Evolutionary conservation across 139 green algal genomes (phyloP), one percentile per base, ranked within the genome.

Genomic region (Picochlorum sp.): DNA sequence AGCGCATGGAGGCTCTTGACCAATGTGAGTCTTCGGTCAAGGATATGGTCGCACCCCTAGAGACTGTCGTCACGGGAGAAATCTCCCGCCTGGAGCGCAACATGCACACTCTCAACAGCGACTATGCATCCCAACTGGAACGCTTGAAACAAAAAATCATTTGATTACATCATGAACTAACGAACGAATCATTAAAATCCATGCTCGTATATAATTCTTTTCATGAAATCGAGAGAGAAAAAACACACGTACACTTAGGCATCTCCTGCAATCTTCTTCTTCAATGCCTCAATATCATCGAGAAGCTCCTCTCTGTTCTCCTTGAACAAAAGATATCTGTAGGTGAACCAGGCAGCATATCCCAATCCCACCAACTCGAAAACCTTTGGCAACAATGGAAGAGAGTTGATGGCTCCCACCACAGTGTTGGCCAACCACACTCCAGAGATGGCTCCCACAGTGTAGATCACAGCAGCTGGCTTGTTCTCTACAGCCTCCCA

Each of bases 251-350:
- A 9, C 34, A 41, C 24, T 24, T 66, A 59, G 3, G 11, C 15
- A 30, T 45, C 62, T 18, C 62, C 65, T 45, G 86, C 82, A 69
- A 98, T 89, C 83, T 97, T 97, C 69, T 84, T 85, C 85, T 96
- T 96, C 56, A 98, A 81, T 41, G 86, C 78, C 62, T 97, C 88
- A 45, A 98, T 80, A 64, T 97, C 88, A 63, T 87, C 79, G 38
- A 89, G 54, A 13, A 98, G 85, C 86, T 98, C 93, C 80, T 96
- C 85, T 24, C 93, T 83, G 76, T 77, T 91, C 34, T 72, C 85
- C 85, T 95, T 97, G 86, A 97, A 98, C 4, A 99, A 86, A 66
- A 99, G 83, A 84, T 99, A 99, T 15, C 90, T 76, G 86, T 98
- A 98, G 23, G 90, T 86, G 74, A 98, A 98, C 93, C 94, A 99